These are phyloP conservation scores for Linum usitatissimum DNA, from an alignment of 345 rosid species.

Conservation along the genomic window DNA sequence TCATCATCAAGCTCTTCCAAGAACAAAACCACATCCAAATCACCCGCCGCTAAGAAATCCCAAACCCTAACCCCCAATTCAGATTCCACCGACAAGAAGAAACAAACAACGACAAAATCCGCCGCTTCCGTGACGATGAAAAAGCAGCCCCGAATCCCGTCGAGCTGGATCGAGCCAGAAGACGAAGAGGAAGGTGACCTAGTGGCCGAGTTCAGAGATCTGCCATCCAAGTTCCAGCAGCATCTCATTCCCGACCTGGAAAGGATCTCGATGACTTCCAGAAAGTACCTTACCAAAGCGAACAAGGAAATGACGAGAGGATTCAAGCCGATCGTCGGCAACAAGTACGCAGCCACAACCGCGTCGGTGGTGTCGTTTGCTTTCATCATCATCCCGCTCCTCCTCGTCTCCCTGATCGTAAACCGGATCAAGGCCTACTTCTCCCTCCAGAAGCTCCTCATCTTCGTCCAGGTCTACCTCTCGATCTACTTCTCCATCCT, in stretches of 20 bases:
- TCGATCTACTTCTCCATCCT: slow-evolving; percentile 90
- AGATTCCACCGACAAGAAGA: neutral
- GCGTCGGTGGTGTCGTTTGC: slow-evolving; percentile 56
- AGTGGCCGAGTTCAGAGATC: slow-evolving; percentile 60
- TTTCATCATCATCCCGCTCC: slow-evolving; percentile 62
- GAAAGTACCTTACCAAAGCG: slow-evolving; percentile 59
- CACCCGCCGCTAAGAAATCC: neutral
- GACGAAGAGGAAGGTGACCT: slow-evolving; percentile 53
- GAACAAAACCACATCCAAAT: neutral
- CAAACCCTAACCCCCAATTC: neutral
- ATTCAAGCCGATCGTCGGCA: slow-evolving; percentile 74
- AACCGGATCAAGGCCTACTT: slow-evolving; percentile 74
- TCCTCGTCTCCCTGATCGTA: slow-evolving; percentile 68
- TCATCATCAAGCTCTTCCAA: neutral
- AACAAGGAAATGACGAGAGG: slow-evolving; percentile 72
- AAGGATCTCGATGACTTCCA: slow-evolving; percentile 62
- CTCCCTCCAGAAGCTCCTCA: slow-evolving; percentile 69
- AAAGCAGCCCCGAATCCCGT: neutral
- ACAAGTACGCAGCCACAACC: slow-evolving; percentile 57
- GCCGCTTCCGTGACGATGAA: too few relatives aligned
- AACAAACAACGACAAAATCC: neutral
- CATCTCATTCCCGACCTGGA: slow-evolving; percentile 72
- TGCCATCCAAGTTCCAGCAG: slow-evolving; percentile 62
- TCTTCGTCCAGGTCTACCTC: slow-evolving; percentile 85
- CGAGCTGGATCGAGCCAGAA: slow-evolving; percentile 26